A percentile compares a stretch with the other conserved stretches of the same genome.
Conservation (phyloP, 148 eudicot species). For the Camellia sinensis region DNA sequence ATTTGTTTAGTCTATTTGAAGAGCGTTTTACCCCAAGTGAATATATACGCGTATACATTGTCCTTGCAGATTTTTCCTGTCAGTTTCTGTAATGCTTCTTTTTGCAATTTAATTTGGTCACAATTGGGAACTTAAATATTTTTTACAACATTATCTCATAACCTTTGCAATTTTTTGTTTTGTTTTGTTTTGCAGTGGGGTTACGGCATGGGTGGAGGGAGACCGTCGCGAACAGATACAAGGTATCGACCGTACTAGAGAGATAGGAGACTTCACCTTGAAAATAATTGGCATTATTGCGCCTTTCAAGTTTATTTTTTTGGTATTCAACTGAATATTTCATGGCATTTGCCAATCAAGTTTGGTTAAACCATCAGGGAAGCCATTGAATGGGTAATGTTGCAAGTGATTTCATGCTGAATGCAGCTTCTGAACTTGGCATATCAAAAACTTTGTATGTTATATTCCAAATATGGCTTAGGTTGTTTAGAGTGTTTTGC, state of each 20-base stretch:
- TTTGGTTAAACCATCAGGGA: not conserved
- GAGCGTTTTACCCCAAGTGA: not conserved
- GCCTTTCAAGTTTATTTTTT: not conserved
- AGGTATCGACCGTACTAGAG: constrained; percentile 87
- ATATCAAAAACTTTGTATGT: not conserved
- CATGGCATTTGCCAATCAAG: not conserved
- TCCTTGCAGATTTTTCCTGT: not conserved
- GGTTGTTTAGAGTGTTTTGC: not conserved
- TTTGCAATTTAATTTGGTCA: not conserved
- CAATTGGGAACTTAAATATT: not conserved
- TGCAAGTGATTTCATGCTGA: not conserved
- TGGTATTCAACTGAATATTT: not conserved
- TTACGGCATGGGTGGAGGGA: constrained; percentile 55
- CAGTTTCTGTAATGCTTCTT: not conserved
- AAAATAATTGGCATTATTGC: not conserved
- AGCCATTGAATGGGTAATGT: not conserved
- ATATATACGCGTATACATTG: not conserved
- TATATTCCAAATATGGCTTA: not conserved
- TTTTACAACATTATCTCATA: not conserved
- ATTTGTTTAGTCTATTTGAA: not conserved
- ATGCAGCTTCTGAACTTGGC: not conserved
- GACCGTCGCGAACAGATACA: constrained; percentile 79
- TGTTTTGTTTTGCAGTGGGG: constrained; percentile 65
- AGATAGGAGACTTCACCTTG: not conserved
- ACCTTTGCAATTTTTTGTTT: not conserved